Base-by-base conservation (phyloP, 2,329 filamentous ascomycete genomes). In the Fusarium foetens region DNA sequence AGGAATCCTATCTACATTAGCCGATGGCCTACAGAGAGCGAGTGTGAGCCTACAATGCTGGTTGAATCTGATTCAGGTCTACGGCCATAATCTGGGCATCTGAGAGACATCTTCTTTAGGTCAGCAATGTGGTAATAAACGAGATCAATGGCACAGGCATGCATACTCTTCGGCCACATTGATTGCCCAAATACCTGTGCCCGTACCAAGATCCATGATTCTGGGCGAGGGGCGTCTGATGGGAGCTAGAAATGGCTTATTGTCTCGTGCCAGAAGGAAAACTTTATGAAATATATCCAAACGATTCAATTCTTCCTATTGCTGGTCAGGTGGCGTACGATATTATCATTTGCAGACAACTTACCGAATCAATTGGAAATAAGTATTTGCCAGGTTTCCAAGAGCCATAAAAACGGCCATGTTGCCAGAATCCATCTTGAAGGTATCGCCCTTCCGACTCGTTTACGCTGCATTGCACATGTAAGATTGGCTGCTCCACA, bases 171-270 rank as follows among this genome's bases (percentile, higher is more conserved):
- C 91, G 70, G 93, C 92, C 83, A 97, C 92, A 74, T 95, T 92
- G 75, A 97, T 93, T 43, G 92, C 90, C 95, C 95, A 98, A 68
- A 97, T 95, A 42, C 94, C 94, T 2, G 94, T 97, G 25, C 95
- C 95, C 71, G 92, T 95, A 45, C 94, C 95, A 59, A 97, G 79
- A 76, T 92, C 90, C 45, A 92, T 79, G 52, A 92, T 85, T 55
- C 83, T 81, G 35, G 77, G 51, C 59, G 67, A 25, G 67, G 65
- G 45, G 31, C 68, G 58, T 51, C 59, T 29, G 75, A 70, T 36
- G 43, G 70, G 61, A 67, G 62, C 33, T 59, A 71, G 61, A 62
- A 80, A 76, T 5, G 78, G 71, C 36, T 74, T 75, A 5, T 85
- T 80, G 41, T 86, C 84, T 70, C 92, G 89, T 54, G 89, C 89